Evolutionary conservation across 805 yeast genomes (phyloP), one percentile per base, ranked within the genome.

Genomic region (Candida qinlingensis): DNA sequence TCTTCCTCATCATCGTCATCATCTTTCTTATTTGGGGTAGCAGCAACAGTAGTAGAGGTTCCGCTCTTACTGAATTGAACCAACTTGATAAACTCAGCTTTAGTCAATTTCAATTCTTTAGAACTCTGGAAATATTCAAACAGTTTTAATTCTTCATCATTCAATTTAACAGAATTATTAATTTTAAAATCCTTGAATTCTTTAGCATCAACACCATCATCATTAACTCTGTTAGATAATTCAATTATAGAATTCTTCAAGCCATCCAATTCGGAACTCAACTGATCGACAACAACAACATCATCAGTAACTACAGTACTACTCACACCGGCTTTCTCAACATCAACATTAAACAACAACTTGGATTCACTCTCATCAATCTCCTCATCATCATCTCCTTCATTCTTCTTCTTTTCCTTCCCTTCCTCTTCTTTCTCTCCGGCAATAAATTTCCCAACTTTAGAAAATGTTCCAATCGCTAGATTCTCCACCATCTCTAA

Each of bases 401-500:
- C 25, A 29, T 28, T 19, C 38, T 10, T 19, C 12, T 36, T n/a
- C 38, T 36, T 59, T 48, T 65, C 60, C 6, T 36, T 34, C 34
- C 11, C 11, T 11, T 31, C 34, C 11, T 31, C 34, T 7, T 49
- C 53, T 7, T 53, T 56, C 5, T 49, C 47, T 10, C 48, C 54
- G 27, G 47, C 47, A 30, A 49, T 50, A 9, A 75, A 6, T 78
- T 73, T n/a, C 87, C 77, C 48, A 85, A 70, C 58, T 74, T 79
- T 38, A 69, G 63, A 13, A 81, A 79, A 57, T 77, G 81, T 42
- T n/a, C 70, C 70, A 1, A 83, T 77, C 0, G 96, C 91, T 33
- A 74, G 66, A 45, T 75, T 77, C 62, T 91, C 97, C 7, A 88
- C 81, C 46, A 72, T 72, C 56, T 87, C 96, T 41, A 91, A 71